phyloP scores from a whole-genome alignment of 2,329 filamentous ascomycete species.

The Paraconiothyrium sp. region DNA sequence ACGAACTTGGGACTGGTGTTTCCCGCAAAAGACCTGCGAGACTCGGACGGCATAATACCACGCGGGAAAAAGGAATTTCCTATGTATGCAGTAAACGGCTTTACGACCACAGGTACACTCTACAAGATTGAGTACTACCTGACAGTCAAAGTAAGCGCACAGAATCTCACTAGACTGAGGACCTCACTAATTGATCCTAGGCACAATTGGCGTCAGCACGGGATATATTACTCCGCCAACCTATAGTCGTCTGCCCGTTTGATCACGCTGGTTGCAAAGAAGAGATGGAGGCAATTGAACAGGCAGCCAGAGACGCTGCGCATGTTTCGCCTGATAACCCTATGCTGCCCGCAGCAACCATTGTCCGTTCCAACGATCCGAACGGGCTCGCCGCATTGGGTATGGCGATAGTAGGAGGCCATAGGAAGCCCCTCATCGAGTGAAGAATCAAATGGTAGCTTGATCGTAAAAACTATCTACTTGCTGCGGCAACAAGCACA shows the following conservation, averaged over 20 bases:
- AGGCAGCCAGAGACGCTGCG: slow-evolving; percentile 91
- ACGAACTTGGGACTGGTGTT: slow-evolving; percentile 93
- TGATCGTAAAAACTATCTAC: not conserved
- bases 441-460: slow-evolving; percentile 52
- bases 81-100: slow-evolving; percentile 85
- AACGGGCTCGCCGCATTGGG: slow-evolving; percentile 68
- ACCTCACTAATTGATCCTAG: slow-evolving; percentile 59
- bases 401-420: slow-evolving; percentile 69
- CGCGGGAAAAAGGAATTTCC: slow-evolving; percentile 88
- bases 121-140: slow-evolving; percentile 99
- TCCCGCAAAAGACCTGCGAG: slow-evolving; percentile 86
- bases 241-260: slow-evolving; percentile 94
- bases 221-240: slow-evolving; percentile 88
- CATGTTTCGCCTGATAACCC: slow-evolving; percentile 89
- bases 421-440: slow-evolving; percentile 72
- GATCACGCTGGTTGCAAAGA: slow-evolving; percentile 97
- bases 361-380: slow-evolving; percentile 80
- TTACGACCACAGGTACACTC: slow-evolving; percentile 90
- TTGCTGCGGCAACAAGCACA: not conserved
- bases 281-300: slow-evolving; percentile 98
- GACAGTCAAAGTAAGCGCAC: slow-evolving; percentile 80
- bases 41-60: slow-evolving; percentile 86
- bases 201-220: slow-evolving; percentile 86
- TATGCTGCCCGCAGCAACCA: slow-evolving; percentile 85
- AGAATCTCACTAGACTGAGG: not conserved